Evolutionary conservation across 805 yeast genomes (phyloP).

Genomic region (Wickerhamomyces tratensis): DNA sequence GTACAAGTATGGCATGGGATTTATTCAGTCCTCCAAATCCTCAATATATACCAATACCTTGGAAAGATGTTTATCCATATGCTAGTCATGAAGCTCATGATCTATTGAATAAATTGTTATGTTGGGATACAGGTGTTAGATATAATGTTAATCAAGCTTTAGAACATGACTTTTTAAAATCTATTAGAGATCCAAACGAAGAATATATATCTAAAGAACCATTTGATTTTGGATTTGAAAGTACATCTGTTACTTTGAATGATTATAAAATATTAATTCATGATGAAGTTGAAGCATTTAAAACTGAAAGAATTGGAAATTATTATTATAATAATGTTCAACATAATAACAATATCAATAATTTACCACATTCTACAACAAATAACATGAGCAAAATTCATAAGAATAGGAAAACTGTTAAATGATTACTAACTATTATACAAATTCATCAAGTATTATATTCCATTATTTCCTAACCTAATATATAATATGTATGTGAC

Average conservation of each 20-base stretch:
- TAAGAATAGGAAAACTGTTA: too few relatives aligned
- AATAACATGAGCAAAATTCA: too few relatives aligned
- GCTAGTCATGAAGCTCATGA: conserved; percentile 43
- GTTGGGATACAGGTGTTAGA: conserved; percentile 56
- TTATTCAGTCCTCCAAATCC: conserved; percentile 33
- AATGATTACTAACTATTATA: too few relatives aligned
- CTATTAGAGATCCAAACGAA: conserved; percentile 42
- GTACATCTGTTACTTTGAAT: conserved; percentile 23
- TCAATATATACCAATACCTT: conserved; percentile 30
- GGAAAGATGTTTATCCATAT: conserved; percentile 53
- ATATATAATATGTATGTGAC: too few relatives aligned
- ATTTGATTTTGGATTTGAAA: conserved; percentile 67
- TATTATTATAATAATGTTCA: background rate
- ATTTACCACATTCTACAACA: too few relatives aligned
- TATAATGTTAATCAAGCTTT: conserved; percentile 47
- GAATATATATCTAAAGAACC: conserved; percentile 42
- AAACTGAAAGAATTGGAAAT: conserved; percentile 19
- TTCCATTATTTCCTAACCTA: too few relatives aligned
- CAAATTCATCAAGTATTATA: too few relatives aligned
- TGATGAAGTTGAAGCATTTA: conserved; percentile 45
- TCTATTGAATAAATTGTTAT: conserved; percentile 43
- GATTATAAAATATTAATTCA: conserved; percentile 39
- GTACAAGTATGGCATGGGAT: conserved; percentile 37
- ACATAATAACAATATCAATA: too few relatives aligned
- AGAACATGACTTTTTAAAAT: conserved; percentile 41